Percentiles rank a stretch among this genome's conserved stretches.
Conservation (phyloP, 1,139 yeast species). For the Yamadazyma dendronema region DNA sequence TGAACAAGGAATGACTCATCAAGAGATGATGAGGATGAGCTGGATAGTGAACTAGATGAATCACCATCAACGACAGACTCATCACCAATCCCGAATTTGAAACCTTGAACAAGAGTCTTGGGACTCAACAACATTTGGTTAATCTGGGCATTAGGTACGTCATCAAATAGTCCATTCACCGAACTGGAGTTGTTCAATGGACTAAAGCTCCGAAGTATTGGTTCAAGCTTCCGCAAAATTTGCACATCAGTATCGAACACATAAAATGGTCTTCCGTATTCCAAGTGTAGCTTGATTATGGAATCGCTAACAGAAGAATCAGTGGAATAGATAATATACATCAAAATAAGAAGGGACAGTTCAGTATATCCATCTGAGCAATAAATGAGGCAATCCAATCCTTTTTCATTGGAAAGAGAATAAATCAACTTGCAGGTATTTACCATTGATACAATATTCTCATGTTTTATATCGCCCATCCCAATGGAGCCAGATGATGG, state of each 20-base stretch:
- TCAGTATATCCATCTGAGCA: conserved; percentile 95
- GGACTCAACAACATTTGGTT: conserved; percentile 30
- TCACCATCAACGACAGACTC: neutral
- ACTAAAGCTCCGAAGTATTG: conserved; percentile 53
- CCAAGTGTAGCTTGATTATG: conserved; percentile 56
- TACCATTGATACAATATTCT: conserved; percentile 54
- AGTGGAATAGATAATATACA: conserved; percentile 68
- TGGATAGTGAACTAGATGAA: neutral
- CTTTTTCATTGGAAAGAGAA: conserved; percentile 33
- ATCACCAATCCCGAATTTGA: conserved; percentile 6
- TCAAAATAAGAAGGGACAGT: conserved; percentile 69
- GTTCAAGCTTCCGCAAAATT: conserved; percentile 62
- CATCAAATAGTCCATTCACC: conserved; percentile 20
- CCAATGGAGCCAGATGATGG: conserved; percentile 86
- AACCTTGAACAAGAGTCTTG: conserved; percentile 8
- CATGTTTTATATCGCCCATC: conserved; percentile 62
- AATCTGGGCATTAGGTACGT: conserved; percentile 29
- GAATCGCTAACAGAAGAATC: conserved; percentile 55
- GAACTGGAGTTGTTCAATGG: conserved; percentile 30
- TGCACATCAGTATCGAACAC: conserved; percentile 74
- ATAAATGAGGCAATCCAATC: conserved; percentile 48
- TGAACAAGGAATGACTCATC: conserved; percentile 3
- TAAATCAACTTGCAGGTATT: conserved; percentile 64
- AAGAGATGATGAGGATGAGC: conserved; percentile 5
- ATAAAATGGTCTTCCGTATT: conserved; percentile 76